A percentile compares a stretch with the other conserved stretches of the same genome.
Evolutionary conservation across 2,329 filamentous ascomycete species (phyloP).

Genomic region (Pseudogymnoascus sp.): DNA sequence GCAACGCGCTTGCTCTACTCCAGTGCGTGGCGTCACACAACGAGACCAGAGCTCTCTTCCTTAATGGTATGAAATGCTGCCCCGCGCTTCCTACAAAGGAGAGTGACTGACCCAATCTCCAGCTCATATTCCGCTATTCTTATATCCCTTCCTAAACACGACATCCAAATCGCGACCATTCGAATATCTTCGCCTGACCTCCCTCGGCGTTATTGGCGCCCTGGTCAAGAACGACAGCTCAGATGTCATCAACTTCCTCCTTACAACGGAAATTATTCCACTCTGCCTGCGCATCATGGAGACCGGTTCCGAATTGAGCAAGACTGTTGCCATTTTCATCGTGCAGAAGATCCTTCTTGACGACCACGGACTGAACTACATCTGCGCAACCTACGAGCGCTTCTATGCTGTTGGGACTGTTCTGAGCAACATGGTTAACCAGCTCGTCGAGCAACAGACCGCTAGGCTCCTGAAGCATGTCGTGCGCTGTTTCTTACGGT

Average conservation of each 20-base stretch:
- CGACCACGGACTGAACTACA: conserved; percentile 94
- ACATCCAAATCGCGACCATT: conserved; percentile 97
- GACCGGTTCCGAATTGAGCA: conserved; percentile 94
- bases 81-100: neutral
- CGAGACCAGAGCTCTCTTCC: conserved; percentile 85
- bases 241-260: conserved; percentile 96
- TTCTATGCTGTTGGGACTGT: conserved; percentile 98
- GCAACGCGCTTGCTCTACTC: conserved; percentile 89
- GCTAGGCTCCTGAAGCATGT: conserved; percentile 95
- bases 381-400: conserved; percentile 95
- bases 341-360: conserved; percentile 98
- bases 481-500: conserved; percentile 93
- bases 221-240: conserved; percentile 98
- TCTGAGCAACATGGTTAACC: conserved; percentile 95
- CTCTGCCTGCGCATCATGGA: conserved; percentile 98
- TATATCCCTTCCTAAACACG: conserved; percentile 97
- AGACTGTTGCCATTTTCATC: conserved; percentile 98
- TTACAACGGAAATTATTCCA: conserved; percentile 97
- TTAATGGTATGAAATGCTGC: conserved; percentile 62
- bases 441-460: conserved; percentile 95
- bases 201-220: conserved; percentile 90
- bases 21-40: conserved; percentile 98
- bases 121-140: conserved; percentile 96
- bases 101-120: conserved; percentile 10
- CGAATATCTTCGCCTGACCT: conserved; percentile 93